These are phyloP conservation scores for Phialemoniopsis sp. DNA, from an alignment of 2,329 filamentous ascomycete species.

Conservation along the genomic window DNA sequence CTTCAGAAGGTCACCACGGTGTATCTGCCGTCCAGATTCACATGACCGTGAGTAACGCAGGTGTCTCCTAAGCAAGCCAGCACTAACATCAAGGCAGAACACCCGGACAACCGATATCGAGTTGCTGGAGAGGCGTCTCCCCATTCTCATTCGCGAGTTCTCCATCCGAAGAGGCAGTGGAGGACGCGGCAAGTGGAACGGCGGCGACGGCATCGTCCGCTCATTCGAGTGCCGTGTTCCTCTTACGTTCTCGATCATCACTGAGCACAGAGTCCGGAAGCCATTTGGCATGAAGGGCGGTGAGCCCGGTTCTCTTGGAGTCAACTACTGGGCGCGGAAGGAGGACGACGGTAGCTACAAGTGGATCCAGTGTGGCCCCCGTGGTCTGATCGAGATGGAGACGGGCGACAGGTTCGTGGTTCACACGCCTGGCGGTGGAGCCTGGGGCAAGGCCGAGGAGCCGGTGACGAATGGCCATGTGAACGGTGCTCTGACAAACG, in stretches of 20 bases:
- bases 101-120: constrained; percentile 25
- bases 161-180: constrained; percentile 21
- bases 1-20: too few relatives aligned
- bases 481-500: too few relatives aligned
- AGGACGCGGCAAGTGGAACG: constrained; percentile 20
- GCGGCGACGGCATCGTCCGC: constrained; percentile 26
- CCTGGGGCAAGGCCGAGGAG: constrained; percentile 38
- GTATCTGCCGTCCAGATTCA: constrained; percentile 16
- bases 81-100: constrained; percentile 8
- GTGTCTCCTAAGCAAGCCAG: too few relatives aligned
- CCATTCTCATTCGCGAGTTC: constrained; percentile 25
- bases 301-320: constrained; percentile 10
- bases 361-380: constrained; percentile 28
- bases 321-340: constrained; percentile 11
- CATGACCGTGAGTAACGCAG: constrained; percentile 12
- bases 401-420: constrained; percentile 56
- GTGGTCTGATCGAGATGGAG: too few relatives aligned
- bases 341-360: neutral
- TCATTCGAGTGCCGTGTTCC: constrained; percentile 27
- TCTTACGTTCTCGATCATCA: constrained; percentile 27
- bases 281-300: constrained; percentile 29
- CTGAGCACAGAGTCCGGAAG: constrained; percentile 24
- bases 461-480: too few relatives aligned
- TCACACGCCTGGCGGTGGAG: constrained; percentile 58
- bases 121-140: constrained; percentile 27